Conservation (phyloP, 129 eudicot species). For the Escallonia herrerae region DNA sequence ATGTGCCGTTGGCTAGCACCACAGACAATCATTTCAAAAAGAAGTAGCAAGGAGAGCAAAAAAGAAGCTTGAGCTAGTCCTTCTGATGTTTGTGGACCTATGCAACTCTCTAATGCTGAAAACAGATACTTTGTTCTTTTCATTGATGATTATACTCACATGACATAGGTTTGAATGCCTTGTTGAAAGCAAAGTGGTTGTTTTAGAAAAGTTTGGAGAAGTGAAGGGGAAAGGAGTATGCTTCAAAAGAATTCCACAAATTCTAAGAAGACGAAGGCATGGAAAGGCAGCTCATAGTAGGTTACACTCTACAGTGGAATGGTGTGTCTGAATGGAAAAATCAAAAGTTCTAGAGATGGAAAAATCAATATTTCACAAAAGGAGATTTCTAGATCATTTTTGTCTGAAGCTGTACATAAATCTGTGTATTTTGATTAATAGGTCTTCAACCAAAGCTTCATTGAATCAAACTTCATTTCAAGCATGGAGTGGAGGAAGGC, state of each 20-base stretch:
- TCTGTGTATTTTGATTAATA: too few species aligned
- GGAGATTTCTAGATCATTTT: too few species aligned
- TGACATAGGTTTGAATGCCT: conserved; percentile 8
- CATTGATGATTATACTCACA: conserved; percentile 13
- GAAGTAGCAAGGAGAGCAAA: conserved; percentile 3
- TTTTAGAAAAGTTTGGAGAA: not conserved
- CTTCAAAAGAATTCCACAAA: not conserved
- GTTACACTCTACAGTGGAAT: conserved; percentile 2
- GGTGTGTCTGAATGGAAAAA: not conserved
- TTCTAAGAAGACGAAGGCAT: not conserved
- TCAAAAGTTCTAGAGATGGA: too few species aligned
- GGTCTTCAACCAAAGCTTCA: too few species aligned
- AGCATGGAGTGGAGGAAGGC: too few species aligned
- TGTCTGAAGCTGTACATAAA: too few species aligned
- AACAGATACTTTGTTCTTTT: conserved; percentile 14
- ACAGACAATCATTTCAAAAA: conserved; percentile 1
- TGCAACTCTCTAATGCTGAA: not conserved
- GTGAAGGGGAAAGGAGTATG: conserved; percentile 8
- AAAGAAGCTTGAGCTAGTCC: not conserved
- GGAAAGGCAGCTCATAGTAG: not conserved
- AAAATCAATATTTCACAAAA: too few species aligned
- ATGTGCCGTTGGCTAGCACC: conserved; percentile 9
- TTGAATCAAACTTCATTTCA: too few species aligned
- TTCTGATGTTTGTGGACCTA: conserved; percentile 10
- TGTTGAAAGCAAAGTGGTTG: conserved; percentile 15